Base-by-base conservation (phyloP, 1,284 basidiomycete species). In the Phylloboletellus chloephorus region DNA sequence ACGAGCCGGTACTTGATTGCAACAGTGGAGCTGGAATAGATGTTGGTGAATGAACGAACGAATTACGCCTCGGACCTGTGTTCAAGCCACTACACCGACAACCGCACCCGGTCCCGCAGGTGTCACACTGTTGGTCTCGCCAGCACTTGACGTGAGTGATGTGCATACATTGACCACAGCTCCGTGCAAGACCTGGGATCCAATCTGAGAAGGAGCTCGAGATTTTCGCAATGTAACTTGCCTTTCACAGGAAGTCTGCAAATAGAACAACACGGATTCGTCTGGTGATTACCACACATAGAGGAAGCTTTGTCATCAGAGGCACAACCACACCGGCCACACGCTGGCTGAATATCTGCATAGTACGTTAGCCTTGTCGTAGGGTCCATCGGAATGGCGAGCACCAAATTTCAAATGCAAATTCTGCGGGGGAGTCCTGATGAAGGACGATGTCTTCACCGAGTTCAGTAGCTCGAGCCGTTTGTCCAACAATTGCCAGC, bases 181-280 rank as follows among this genome's bases (percentile, higher is more conserved):
- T 77, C 39, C 74, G 71, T 2, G 85, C 80, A n/a, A 88, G 69
- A 23, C 85, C 85, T 87, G 47, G 0, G 21, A 37, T 22, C 16
- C 12, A 0, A 17, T 46, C 28, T 31, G 21, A 26, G 23, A 5
- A 35, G 26, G 38, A n/a, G 6, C 12, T 1, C 17, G 11, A 21
- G 12, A 0, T 13, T 3, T 19, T 26, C 11, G n/a, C 3, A n/a
- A 37, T 11, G 30, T 36, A 13, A 6, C 72, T 31, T 50, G 81
- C 88, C 87, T 73, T 79, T 85, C 44, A 88, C 78, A 4, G 87
- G 83, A 13, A 89, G 68, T 29, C 87, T 74, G 60, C 88, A 91
- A 23, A 88, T 73, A 0, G 82, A 74, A 56, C 88, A 91, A 2
- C 65, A 61, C 0, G 81, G 70, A 52, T 68, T 66, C 9, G 58